Evolutionary conservation across 2,329 filamentous ascomycete species (phyloP).

Genomic region (Aspergillus ustus): DNA sequence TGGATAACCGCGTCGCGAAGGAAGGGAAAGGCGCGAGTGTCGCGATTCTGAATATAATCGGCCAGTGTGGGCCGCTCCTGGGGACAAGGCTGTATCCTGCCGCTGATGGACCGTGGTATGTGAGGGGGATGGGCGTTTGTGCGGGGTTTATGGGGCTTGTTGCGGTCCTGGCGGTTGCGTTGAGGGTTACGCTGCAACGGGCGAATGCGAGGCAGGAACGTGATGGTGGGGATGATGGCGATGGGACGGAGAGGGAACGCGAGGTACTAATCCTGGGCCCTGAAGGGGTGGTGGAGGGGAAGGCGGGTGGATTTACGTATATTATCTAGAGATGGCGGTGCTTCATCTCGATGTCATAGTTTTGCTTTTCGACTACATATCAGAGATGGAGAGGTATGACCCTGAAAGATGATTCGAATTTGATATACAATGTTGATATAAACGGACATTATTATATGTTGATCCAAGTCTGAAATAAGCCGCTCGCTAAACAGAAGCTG

Average conservation of each 20-base stretch:
- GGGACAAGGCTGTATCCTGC: conserved; percentile 68
- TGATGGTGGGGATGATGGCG: conserved; percentile 9
- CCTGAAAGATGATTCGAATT: background rate
- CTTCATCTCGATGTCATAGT: background rate
- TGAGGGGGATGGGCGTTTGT: conserved; percentile 66
- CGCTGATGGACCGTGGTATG: conserved; percentile 64
- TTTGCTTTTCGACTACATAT: background rate
- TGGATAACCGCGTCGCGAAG: conserved; percentile 79
- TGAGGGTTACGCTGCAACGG: conserved; percentile 59
- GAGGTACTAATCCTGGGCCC: conserved; percentile 33
- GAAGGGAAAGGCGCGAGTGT: conserved; percentile 75
- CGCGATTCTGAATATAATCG: conserved; percentile 78
- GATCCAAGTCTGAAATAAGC: background rate
- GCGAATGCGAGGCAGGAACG: conserved; percentile 59
- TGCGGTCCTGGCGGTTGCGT: conserved; percentile 57
- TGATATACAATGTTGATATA: background rate
- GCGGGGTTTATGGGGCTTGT: conserved; percentile 67
- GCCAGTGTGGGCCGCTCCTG: conserved; percentile 77
- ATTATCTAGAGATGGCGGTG: conserved; percentile 27
- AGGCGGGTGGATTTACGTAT: conserved; percentile 30
- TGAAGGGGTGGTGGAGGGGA: conserved; percentile 17
- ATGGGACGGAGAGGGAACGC: conserved; percentile 29
- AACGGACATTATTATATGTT: background rate
- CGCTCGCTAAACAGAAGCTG: background rate
- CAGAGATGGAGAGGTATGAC: background rate